Conservation (phyloP, 2,329 filamentous ascomycete genomes). For the Epichloe bromicola region DNA sequence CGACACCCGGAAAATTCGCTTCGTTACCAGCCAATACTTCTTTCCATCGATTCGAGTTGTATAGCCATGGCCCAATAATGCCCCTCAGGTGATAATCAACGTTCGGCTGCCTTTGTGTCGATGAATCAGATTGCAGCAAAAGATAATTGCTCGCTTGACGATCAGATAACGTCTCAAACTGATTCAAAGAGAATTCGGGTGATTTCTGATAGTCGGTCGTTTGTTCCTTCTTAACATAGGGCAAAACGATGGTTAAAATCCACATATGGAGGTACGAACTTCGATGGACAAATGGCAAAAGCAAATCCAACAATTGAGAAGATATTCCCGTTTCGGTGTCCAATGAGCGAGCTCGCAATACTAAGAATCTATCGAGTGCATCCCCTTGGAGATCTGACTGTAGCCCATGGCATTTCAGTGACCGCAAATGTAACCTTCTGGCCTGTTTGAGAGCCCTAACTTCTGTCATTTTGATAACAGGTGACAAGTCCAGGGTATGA, state of each 20-base stretch:
- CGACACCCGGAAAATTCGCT: conserved; percentile 14
- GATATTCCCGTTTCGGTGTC: conserved; percentile 62
- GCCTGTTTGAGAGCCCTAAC: conserved; percentile 50
- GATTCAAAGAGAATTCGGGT: conserved; percentile 39
- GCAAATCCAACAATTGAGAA: conserved; percentile 50
- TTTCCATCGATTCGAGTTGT: conserved; percentile 47
- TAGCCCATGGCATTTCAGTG: conserved; percentile 38
- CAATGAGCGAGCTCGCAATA: conserved; percentile 54
- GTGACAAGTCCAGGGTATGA: conserved; percentile 38
- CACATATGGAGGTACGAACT: conserved; percentile 50
- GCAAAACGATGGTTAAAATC: conserved; percentile 56
- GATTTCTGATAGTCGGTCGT: conserved; percentile 51
- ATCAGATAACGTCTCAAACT: conserved; percentile 51
- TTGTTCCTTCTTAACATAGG: conserved; percentile 53
- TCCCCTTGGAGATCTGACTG: conserved; percentile 38
- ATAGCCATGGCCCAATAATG: conserved; percentile 61
- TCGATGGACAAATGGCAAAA: conserved; percentile 54
- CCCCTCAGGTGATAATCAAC: conserved; percentile 54
- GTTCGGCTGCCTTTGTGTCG: conserved; percentile 24
- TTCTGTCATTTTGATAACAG: conserved; percentile 46
- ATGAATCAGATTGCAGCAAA: conserved; percentile 40
- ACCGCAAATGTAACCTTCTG: conserved; percentile 48
- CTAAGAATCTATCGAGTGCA: conserved; percentile 47
- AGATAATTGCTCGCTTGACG: conserved; percentile 46
- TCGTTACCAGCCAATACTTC: conserved; percentile 3